Evolutionary conservation across 345 rosid species (phyloP).

Genomic region (Melaleuca alternifolia): DNA sequence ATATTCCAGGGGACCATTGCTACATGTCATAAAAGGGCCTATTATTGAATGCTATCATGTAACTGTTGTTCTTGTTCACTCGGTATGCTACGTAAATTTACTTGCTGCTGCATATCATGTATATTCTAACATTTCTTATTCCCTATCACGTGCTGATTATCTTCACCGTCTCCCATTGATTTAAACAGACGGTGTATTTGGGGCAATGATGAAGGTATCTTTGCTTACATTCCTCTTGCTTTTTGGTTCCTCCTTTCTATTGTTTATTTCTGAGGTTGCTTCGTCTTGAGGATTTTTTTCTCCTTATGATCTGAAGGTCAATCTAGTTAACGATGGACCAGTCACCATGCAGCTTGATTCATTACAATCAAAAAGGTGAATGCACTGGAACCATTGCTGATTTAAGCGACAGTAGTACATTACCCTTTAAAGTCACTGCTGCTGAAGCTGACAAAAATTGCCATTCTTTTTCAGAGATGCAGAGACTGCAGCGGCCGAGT

Average conservation of each 20-base stretch:
- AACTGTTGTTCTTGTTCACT: not conserved
- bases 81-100: not conserved
- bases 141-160: not conserved
- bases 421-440: not conserved
- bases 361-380: constrained; percentile 55
- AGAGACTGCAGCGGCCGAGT: not conserved
- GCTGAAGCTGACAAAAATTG: not conserved
- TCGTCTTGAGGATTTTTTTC: not conserved
- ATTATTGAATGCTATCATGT: not conserved
- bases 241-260: fast-evolving
- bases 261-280: not conserved
- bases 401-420: not conserved
- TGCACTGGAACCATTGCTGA: not conserved
- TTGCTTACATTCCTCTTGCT: not conserved
- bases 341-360: constrained; percentile 91
- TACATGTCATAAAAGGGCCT: not conserved
- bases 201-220: constrained; percentile 84
- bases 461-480: not conserved
- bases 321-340: constrained; percentile 80
- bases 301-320: constrained; percentile 36
- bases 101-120: not conserved
- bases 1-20: not conserved
- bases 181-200: constrained; percentile 61
- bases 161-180: not conserved
- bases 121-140: not conserved